These are phyloP conservation scores for Parsonsia alboflavescens DNA, from an alignment of 257 asterid species.

Conservation along the genomic window DNA sequence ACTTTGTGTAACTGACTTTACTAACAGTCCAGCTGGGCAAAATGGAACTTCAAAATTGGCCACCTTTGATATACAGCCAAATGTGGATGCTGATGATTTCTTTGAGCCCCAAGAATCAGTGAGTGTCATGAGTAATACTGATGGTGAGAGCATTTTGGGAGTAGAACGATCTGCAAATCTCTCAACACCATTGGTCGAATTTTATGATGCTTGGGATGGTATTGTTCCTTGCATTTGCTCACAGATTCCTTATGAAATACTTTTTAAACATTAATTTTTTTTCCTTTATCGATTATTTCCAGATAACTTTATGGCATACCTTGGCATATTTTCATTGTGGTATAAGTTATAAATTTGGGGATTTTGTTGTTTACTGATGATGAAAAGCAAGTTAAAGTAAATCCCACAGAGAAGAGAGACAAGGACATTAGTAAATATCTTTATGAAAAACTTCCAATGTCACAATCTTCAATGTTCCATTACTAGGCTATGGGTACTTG, in stretches of 20 bases:
- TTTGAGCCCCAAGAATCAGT: constrained; percentile 50
- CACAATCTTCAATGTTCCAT: constrained; percentile 7
- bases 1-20: constrained; percentile 20
- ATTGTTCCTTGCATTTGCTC: constrained; percentile 20
- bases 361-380: constrained; percentile 1
- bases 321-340: background rate
- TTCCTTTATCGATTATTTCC: too few species aligned
- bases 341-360: background rate
- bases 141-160: constrained; percentile 48
- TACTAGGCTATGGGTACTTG: constrained; percentile 12
- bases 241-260: background rate
- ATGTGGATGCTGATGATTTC: constrained; percentile 51
- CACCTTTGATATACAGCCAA: constrained; percentile 37
- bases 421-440: background rate
- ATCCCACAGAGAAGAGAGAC: background rate
- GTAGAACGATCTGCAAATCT: constrained; percentile 39
- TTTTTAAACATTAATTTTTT: background rate
- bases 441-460: background rate
- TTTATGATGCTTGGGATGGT: constrained; percentile 99
- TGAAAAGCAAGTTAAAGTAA: background rate
- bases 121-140: constrained; percentile 59
- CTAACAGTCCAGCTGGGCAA: constrained; percentile 29
- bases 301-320: background rate
- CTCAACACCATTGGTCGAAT: constrained; percentile 55
- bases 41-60: constrained; percentile 31